Evolutionary conservation across 441 rosid genomes (phyloP).

Genomic region (Aleurites moluccanus): DNA sequence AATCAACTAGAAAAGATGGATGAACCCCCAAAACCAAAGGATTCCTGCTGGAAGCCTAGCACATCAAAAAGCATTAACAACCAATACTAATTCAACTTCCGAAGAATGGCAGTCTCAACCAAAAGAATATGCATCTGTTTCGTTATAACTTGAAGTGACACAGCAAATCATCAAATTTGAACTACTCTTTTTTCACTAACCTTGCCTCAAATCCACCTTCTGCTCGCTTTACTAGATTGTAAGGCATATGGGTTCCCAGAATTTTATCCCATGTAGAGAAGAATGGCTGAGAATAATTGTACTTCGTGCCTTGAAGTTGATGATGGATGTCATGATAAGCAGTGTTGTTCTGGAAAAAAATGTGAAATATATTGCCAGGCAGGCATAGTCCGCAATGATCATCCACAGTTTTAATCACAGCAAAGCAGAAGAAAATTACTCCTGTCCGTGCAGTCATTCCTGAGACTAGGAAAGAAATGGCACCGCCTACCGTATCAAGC

Average conservation of each 20-base stretch:
- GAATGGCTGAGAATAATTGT: conserved; percentile 78
- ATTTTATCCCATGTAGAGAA: conserved; percentile 71
- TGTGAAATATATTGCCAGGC: conserved; percentile 69
- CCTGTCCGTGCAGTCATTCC: conserved; percentile 77
- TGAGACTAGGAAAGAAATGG: conserved; percentile 60
- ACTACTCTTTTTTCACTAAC: conserved; percentile 43
- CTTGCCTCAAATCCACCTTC: conserved; percentile 74
- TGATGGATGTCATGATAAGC: conserved; percentile 82
- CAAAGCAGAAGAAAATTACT: conserved; percentile 70
- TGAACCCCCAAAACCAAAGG: not conserved
- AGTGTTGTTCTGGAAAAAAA: conserved; percentile 61
- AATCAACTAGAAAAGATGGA: conserved; percentile 24
- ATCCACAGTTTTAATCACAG: conserved; percentile 63
- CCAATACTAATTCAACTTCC: conserved; percentile 30
- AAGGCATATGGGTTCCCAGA: conserved; percentile 68
- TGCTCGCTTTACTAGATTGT: conserved; percentile 45
- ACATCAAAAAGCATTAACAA: conserved; percentile 25
- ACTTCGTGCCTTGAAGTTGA: conserved; percentile 68
- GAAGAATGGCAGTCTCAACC: conserved; percentile 24
- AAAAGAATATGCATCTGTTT: conserved; percentile 15
- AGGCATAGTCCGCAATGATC: conserved; percentile 75
- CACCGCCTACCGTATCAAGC: conserved; percentile 69
- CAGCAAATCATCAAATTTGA: conserved; percentile 10
- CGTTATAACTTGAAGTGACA: conserved; percentile 23
- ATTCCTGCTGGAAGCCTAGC: conserved; percentile 20